These are phyloP conservation scores for Beauveria rudraprayagi DNA, from an alignment of 2,329 filamentous ascomycete species.

Conservation along the genomic window DNA sequence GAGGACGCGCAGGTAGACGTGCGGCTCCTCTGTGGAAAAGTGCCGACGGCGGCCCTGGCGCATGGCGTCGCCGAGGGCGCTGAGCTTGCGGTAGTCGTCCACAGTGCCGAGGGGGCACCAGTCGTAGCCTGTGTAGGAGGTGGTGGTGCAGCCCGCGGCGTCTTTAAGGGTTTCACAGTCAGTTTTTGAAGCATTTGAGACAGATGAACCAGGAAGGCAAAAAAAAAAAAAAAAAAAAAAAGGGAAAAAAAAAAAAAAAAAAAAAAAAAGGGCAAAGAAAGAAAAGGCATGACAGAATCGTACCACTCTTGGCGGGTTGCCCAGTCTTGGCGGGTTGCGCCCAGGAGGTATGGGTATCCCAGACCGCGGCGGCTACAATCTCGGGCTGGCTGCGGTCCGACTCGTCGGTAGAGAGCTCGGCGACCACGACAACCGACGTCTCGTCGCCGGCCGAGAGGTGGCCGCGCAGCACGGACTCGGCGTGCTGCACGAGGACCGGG, in stretches of 20 bases:
- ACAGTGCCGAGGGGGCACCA: background rate
- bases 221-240: background rate
- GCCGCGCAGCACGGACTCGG: constrained; percentile 3
- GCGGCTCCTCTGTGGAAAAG: constrained; percentile 7
- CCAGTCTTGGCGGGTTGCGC: background rate
- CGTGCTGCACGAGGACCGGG: background rate
- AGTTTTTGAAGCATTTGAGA: too few relatives aligned
- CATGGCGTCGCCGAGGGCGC: background rate
- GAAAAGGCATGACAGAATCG: background rate
- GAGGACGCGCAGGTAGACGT: constrained; percentile 12
- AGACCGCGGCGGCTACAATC: constrained; percentile 13
- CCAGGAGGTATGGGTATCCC: constrained; percentile 10
- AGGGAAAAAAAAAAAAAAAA: background rate
- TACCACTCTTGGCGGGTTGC: background rate
- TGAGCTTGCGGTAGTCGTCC: background rate
- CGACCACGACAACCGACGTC: constrained; percentile 10
- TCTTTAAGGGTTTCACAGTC: background rate
- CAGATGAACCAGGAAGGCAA: background rate
- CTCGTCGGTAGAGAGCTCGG: constrained; percentile 10
- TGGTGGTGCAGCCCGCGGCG: background rate
- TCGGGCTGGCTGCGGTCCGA: background rate
- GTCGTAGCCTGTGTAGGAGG: background rate
- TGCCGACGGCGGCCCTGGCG: background rate
- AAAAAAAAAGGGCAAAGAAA: background rate
- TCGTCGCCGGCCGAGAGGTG: constrained; percentile 2